Conservation (phyloP, 2,329 filamentous ascomycete genomes). For the Neonectria hederae region DNA sequence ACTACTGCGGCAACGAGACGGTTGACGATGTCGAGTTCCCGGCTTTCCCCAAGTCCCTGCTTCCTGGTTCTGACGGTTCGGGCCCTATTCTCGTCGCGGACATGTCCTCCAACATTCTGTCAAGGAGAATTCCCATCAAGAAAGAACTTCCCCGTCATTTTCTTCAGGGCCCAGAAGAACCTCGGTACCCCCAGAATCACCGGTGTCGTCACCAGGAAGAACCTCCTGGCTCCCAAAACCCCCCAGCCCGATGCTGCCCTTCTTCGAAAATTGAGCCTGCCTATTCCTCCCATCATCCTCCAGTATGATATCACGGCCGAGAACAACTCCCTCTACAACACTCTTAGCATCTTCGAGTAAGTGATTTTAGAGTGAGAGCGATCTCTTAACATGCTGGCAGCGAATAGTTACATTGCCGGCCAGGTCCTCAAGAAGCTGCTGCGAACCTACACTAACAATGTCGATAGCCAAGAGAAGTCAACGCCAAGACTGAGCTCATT, state of each 20-base stretch:
- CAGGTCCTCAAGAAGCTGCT: constrained; percentile 84
- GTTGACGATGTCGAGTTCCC: constrained; percentile 95
- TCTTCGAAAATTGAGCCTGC: constrained; percentile 78
- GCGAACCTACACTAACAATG: constrained; percentile 70
- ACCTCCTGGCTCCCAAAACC: constrained; percentile 73
- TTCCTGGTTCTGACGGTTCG: constrained; percentile 65
- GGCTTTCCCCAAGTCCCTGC: constrained; percentile 71
- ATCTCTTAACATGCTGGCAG: constrained; percentile 16
- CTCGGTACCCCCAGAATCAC: constrained; percentile 87
- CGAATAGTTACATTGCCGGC: constrained; percentile 78
- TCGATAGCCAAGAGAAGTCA: constrained; percentile 79
- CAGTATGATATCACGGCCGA: too few relatives aligned
- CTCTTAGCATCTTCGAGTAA: too few relatives aligned
- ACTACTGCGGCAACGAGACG: constrained; percentile 96
- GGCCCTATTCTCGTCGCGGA: constrained; percentile 86
- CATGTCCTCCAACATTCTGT: constrained; percentile 93
- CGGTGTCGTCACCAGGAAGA: constrained; percentile 85
- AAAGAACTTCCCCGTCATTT: constrained; percentile 84
- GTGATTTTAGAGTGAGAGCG: too few relatives aligned
- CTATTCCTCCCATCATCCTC: constrained; percentile 81
- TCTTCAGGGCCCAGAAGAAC: constrained; percentile 96
- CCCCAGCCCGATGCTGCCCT: constrained; percentile 74
- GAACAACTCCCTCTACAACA: too few relatives aligned
- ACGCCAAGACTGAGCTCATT: constrained; percentile 78
- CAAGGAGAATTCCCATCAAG: constrained; percentile 78